These are phyloP conservation scores for Biscogniauxia sp. DNA, from an alignment of 2,329 filamentous ascomycete genomes.

Conservation along the genomic window DNA sequence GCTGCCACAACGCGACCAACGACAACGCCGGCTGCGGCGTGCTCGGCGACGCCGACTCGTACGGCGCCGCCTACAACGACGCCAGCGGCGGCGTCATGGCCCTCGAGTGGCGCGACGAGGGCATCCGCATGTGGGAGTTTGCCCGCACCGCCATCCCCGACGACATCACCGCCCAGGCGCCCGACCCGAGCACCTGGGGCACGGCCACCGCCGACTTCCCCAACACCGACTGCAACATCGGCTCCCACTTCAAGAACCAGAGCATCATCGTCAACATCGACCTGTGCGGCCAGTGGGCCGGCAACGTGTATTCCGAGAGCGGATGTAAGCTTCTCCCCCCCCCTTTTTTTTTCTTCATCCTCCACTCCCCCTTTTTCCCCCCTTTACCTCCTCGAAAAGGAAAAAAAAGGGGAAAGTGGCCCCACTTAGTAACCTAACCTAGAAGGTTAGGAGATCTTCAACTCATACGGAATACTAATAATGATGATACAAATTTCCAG, in stretches of 20 bases:
- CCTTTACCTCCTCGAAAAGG: no score
- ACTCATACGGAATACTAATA: background rate
- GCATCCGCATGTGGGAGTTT: slow-evolving; percentile 65
- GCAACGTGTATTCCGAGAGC: slow-evolving; percentile 44
- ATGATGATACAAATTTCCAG: slow-evolving; percentile 31
- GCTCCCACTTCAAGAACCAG: slow-evolving; percentile 60
- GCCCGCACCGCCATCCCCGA: slow-evolving; percentile 43
- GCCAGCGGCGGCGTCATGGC: slow-evolving; percentile 58
- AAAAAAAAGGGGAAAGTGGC: no score
- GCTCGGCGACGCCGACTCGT: slow-evolving; percentile 40
- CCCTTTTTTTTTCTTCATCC: background rate
- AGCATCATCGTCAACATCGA: slow-evolving; percentile 67
- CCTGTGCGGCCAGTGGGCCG: slow-evolving; percentile 58
- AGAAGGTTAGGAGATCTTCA: no score
- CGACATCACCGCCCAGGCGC: slow-evolving; percentile 50
- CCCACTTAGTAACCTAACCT: no score
- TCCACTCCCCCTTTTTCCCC: no score
- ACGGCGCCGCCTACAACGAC: slow-evolving; percentile 51
- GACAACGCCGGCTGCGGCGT: slow-evolving; percentile 59
- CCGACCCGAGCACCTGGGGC: slow-evolving; percentile 63
- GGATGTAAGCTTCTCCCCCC: slow-evolving; percentile 36
- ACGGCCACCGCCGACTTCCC: slow-evolving; percentile 64
- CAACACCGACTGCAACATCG: slow-evolving; percentile 58
- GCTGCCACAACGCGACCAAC: slow-evolving; percentile 52
- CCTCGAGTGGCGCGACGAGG: slow-evolving; percentile 58